Conservation (phyloP, 345 rosid genomes). For the Fremontodendron californicum region DNA sequence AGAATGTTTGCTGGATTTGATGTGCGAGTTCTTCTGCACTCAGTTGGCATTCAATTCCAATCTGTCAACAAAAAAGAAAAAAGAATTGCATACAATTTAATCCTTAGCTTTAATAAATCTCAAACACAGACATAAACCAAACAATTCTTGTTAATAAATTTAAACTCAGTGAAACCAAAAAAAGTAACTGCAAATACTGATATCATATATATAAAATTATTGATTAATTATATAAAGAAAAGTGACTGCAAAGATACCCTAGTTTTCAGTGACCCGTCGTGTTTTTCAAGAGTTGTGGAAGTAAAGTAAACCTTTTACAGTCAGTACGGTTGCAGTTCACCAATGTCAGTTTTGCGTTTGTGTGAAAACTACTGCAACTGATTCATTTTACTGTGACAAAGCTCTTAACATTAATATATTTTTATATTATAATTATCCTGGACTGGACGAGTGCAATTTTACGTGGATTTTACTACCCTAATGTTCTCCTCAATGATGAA, state of each 20-base stretch:
- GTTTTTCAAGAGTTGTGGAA: slow-evolving; percentile 3
- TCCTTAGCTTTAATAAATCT: background rate
- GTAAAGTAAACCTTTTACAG: background rate
- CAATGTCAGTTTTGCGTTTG: background rate
- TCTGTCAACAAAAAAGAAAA: slow-evolving; percentile 40
- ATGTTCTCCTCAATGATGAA: background rate
- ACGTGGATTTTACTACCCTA: background rate
- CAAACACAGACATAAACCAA: background rate
- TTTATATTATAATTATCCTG: background rate
- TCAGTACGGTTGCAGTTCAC: background rate
- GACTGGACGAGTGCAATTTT: background rate
- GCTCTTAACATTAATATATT: too few species aligned
- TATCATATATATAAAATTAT: too few species aligned
- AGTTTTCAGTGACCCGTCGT: slow-evolving; percentile 17
- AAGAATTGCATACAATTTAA: background rate
- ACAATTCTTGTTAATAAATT: background rate
- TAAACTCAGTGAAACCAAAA: background rate
- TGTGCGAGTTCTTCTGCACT: slow-evolving; percentile 95
- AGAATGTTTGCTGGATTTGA: slow-evolving; percentile 82
- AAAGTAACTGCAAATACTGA: background rate
- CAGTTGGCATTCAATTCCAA: slow-evolving; percentile 94
- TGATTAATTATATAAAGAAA: background rate
- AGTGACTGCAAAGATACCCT: background rate
- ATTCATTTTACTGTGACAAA: background rate
- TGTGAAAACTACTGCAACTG: slow-evolving; percentile 9